Conservation (phyloP, 140 eudicot genomes). For the Senecio squalidus region DNA sequence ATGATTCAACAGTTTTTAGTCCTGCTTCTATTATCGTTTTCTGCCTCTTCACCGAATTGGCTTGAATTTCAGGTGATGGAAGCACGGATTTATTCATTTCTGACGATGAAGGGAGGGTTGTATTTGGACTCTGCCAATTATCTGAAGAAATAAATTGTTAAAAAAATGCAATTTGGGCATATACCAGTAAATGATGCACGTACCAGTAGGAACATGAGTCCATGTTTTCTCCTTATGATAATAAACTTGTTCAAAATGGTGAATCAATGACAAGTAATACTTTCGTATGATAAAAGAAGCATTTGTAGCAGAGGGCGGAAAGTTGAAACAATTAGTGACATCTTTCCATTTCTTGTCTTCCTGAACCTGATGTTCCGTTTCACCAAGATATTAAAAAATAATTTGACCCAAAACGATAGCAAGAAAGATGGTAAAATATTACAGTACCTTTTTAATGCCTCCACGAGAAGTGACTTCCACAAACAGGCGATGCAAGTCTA, state of each 20-base stretch:
- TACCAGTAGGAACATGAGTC: conserved; percentile 54
- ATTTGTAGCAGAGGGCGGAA: conserved; percentile 92
- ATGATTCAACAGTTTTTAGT: conserved; percentile 9
- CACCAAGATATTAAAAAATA: background rate
- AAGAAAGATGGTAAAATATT: background rate
- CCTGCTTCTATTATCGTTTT: conserved; percentile 4
- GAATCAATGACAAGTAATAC: conserved; percentile 65
- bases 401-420: too few relatives aligned
- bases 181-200: background rate
- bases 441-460: conserved; percentile 68
- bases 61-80: conserved; percentile 26
- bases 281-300: conserved; percentile 84
- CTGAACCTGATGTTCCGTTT: conserved; percentile 42
- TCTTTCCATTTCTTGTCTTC: conserved; percentile 86
- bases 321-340: conserved; percentile 61
- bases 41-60: conserved; percentile 24
- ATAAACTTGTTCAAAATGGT: conserved; percentile 83
- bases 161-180: background rate
- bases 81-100: conserved; percentile 22
- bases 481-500: conserved; percentile 79
- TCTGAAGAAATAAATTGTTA: conserved; percentile 30
- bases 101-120: conserved; percentile 25
- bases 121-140: conserved; percentile 34
- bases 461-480: conserved; percentile 95
- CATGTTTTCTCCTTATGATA: conserved; percentile 66